phyloP scores from a whole-genome alignment of 306 rosid species.

The Glycine soja region DNA sequence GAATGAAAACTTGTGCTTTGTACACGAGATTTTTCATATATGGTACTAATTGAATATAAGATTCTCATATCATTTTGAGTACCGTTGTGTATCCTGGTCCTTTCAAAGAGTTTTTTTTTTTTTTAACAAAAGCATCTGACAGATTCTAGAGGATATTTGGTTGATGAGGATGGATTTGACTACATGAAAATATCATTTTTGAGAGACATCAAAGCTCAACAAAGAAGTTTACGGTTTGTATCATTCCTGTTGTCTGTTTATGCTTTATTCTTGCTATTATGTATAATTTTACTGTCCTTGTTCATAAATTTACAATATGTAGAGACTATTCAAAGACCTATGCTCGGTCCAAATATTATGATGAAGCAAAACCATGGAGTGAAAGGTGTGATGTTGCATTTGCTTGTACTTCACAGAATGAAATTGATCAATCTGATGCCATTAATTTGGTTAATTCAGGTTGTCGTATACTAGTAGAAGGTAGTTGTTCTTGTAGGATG shows the following conservation, averaged over 20 bases:
- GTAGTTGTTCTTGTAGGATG: conserved; percentile 53
- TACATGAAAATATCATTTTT: conserved; percentile 85
- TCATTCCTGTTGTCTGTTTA: conserved; percentile 31
- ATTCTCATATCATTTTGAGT: conserved; percentile 2
- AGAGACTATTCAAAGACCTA: conserved; percentile 98
- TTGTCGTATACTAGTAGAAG: conserved; percentile 91
- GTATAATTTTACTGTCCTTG: conserved; percentile 43
- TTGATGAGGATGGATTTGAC: conserved; percentile 98
- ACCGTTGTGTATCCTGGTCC: not conserved
- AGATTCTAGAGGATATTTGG: conserved; percentile 96
- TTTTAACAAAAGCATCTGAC: conserved; percentile 49
- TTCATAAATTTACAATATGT: conserved; percentile 49
- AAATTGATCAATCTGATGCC: conserved; percentile 93
- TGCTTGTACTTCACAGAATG: conserved; percentile 97
- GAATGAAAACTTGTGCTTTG: too few relatives aligned
- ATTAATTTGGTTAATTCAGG: conserved; percentile 88
- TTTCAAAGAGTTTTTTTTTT: conserved; percentile 26
- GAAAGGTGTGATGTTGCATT: conserved; percentile 96
- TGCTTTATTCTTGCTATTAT: conserved; percentile 16
- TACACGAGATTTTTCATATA: too few relatives aligned
- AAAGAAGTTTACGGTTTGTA: conserved; percentile 87
- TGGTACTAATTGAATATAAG: not conserved
- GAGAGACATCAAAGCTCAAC: conserved; percentile 92
- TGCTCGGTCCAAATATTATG: conserved; percentile 95
- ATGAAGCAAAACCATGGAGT: conserved; percentile 95